Base-by-base conservation (phyloP, 2,329 filamentous ascomycete genomes). In the Arthrobotrys iridis region DNA sequence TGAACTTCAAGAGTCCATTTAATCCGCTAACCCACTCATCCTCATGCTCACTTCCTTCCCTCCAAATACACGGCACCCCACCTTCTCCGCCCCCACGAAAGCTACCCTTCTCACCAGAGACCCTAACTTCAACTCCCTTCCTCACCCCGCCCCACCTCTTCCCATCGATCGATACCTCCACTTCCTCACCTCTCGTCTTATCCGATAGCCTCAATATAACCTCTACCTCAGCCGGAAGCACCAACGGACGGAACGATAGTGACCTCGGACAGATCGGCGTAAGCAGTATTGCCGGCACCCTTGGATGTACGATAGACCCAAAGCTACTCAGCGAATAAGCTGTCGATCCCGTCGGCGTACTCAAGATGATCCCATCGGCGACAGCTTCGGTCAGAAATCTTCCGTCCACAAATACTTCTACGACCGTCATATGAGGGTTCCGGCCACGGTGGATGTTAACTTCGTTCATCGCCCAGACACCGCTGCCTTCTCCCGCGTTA, bases 11-110 rank as follows among this genome's bases (percentile, higher is more conserved):
- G 80, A 98, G 81, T 7, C 93, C 92, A 81, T 97, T 99, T 80
- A 99, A 83, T 0, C 95, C 94, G 0, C 94, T 94, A 1, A 99
- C 94, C 95, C 95, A 99, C 15, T 94, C 93, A 82, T 98, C 94
- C 79, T 97, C 93, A 48, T 90, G 87, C 77, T 89, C 87, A 22
- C 82, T 81, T 1, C 83, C 84, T 22, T 80, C 81, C 63, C 37
- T 81, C 81, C 22, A 85, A 85, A 79, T 83, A 18, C 62, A 76
- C 13, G 72, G 72, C 80, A 85, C 40, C 81, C 83, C 3, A 82
- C 10, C 83, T 79, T 75, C 63, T 20, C 57, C 63, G 18, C 62
- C 18, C n/a, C 58, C 63, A 22, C 63, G 58, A 45, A 82, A 30
- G 98, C 86, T 86, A 52, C 97, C 90, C 76, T 90, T 88, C 82